These are phyloP conservation scores for Cucumis hystrix DNA, from an alignment of 306 rosid species.

Conservation along the genomic window DNA sequence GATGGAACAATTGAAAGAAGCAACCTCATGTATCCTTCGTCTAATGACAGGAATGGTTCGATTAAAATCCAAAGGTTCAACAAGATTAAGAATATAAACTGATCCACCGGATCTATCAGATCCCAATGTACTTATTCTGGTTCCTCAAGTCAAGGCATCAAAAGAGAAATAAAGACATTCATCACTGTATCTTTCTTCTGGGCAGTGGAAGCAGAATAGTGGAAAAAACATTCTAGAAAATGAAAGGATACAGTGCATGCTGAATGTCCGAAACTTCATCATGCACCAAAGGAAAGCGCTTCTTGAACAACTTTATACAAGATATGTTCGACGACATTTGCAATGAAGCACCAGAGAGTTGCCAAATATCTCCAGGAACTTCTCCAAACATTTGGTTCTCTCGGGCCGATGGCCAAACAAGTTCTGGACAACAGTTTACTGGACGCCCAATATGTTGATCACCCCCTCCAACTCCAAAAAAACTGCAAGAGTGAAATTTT, in stretches of 20 bases:
- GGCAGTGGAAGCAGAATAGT: background rate
- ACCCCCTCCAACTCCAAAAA: slow-evolving; percentile 48
- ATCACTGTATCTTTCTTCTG: no score
- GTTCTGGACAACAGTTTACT: slow-evolving; percentile 32
- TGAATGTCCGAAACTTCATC: slow-evolving; percentile 23
- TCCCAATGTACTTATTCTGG: slow-evolving; percentile 68
- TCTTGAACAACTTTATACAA: slow-evolving; percentile 42
- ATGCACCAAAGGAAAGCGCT: slow-evolving; percentile 12
- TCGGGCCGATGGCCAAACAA: slow-evolving; percentile 29
- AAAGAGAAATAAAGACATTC: slow-evolving; percentile 4
- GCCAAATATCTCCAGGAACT: slow-evolving; percentile 34
- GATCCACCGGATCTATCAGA: slow-evolving; percentile 61
- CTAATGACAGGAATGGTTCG: slow-evolving; percentile 22
- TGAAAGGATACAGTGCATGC: slow-evolving; percentile 64
- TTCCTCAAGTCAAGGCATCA: slow-evolving; percentile 35
- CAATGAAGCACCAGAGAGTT: slow-evolving; percentile 27
- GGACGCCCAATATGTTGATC: slow-evolving; percentile 18
- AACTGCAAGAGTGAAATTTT: slow-evolving; percentile 38
- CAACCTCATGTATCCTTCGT: slow-evolving; percentile 36
- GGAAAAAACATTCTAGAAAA: background rate
- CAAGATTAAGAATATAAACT: slow-evolving; percentile 37
- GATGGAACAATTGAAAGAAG: slow-evolving; percentile 51
- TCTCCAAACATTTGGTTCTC: slow-evolving; percentile 16
- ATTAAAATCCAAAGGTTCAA: slow-evolving; percentile 42
- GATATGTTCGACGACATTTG: slow-evolving; percentile 52